Conservation (phyloP, 164 flowering plant species). For the Platanus orientalis region DNA sequence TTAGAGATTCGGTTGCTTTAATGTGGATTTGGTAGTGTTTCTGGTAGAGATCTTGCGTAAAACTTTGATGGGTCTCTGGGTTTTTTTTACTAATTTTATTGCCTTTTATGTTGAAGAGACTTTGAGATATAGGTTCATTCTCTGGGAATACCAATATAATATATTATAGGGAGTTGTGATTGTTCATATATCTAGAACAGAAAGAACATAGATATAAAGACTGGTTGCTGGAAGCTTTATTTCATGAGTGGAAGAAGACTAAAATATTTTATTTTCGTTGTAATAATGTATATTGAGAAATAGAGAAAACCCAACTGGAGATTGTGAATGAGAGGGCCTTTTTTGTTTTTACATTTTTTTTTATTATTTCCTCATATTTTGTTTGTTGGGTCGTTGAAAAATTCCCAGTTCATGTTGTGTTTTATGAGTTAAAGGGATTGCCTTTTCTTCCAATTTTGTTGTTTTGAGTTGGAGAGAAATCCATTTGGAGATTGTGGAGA, state of each 20-base stretch:
- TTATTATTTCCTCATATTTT: background rate
- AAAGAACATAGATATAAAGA: background rate
- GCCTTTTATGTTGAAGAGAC: background rate
- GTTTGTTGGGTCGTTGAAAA: constrained; percentile 12
- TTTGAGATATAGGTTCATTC: constrained; percentile 5
- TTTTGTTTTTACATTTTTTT: background rate
- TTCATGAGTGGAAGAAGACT: background rate
- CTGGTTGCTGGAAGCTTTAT: background rate
- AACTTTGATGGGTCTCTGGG: constrained; percentile 22
- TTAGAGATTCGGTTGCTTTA: constrained; percentile 24
- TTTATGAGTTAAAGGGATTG: constrained; percentile 10
- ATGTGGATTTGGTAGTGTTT: constrained; percentile 32
- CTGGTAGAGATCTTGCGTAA: constrained; percentile 34
- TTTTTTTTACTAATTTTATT: constrained; percentile 8
- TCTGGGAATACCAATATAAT: background rate
- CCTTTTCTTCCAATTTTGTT: background rate
- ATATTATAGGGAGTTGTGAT: background rate
- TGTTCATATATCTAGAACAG: background rate
- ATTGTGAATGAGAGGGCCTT: background rate
- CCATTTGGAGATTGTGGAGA: constrained; percentile 72
- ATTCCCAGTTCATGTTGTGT: constrained; percentile 3
- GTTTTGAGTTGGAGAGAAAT: constrained; percentile 21
- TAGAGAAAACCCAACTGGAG: no score
- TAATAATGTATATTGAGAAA: no score
- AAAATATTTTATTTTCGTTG: background rate